phyloP scores from a whole-genome alignment of 306 rosid genomes.

The Begonia peltatifolia region DNA sequence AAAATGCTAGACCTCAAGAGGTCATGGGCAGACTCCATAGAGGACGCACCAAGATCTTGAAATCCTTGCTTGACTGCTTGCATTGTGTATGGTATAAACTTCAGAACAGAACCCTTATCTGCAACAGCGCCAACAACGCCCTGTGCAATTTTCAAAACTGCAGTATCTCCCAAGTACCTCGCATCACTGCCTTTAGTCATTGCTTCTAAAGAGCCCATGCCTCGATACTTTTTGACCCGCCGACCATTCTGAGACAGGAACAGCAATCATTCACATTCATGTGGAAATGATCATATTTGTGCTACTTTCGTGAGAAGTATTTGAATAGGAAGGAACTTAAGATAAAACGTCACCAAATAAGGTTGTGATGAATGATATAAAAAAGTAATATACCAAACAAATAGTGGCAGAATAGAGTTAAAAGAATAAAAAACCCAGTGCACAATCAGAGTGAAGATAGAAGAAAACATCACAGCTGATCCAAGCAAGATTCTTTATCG shows the following conservation, averaged over 20 bases:
- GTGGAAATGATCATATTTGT: too few species aligned
- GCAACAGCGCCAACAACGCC: slow-evolving; percentile 94
- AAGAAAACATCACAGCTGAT: too few species aligned
- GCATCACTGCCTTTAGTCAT: slow-evolving; percentile 93
- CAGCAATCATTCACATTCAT: not conserved
- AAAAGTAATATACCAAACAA: too few species aligned
- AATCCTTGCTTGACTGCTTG: slow-evolving; percentile 98
- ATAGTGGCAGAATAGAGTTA: too few species aligned
- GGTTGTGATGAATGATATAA: too few species aligned
- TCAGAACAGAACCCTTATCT: slow-evolving; percentile 85
- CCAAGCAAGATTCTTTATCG: too few species aligned
- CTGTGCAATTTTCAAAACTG: slow-evolving; percentile 83
- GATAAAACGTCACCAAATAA: too few species aligned
- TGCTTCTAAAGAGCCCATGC: slow-evolving; percentile 98
- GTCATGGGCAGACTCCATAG: slow-evolving; percentile 77
- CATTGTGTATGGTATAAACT: slow-evolving; percentile 79
- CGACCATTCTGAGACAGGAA: slow-evolving; percentile 47
- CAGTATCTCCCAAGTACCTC: slow-evolving; percentile 75
- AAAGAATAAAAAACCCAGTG: too few species aligned
- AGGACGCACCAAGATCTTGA: slow-evolving; percentile 90
- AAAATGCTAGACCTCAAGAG: slow-evolving; percentile 53
- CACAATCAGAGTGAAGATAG: too few species aligned
- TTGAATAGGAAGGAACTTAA: too few species aligned
- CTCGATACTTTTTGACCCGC: slow-evolving; percentile 69
- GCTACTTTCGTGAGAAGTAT: too few species aligned